These are phyloP conservation scores for Solanum habrochaites DNA, from an alignment of 257 asterid species.

Conservation along the genomic window DNA sequence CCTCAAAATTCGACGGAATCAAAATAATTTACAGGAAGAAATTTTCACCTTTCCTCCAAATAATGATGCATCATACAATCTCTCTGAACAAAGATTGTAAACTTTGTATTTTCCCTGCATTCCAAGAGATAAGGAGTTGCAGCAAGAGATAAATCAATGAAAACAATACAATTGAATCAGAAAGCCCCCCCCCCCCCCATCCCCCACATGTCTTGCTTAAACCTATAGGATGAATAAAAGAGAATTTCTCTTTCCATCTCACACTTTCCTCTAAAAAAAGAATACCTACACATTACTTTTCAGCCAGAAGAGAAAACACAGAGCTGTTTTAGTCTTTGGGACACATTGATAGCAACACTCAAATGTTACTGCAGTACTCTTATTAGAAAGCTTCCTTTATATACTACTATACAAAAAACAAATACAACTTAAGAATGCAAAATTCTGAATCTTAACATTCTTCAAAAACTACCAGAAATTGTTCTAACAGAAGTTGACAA, in stretches of 20 bases:
- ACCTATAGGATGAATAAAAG: not conserved
- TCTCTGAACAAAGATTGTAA: conserved; percentile 96
- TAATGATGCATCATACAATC: conserved; percentile 85
- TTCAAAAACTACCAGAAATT: not conserved
- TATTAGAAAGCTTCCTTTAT: not conserved
- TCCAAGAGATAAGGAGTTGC: not conserved
- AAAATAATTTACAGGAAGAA: not conserved
- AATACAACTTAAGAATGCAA: not conserved
- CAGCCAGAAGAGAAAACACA: not conserved
- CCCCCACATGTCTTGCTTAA: not conserved
- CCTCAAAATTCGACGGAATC: not conserved
- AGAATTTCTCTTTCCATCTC: not conserved
- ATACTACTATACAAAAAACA: not conserved
- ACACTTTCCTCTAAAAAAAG: not conserved
- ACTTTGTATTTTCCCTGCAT: conserved; percentile 92
- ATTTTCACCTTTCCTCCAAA: conserved; percentile 85
- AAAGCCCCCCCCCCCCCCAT: not conserved
- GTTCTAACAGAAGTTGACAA: not conserved
- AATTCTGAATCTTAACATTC: not conserved
- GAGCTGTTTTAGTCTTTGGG: not conserved
- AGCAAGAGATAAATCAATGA: not conserved
- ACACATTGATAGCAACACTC: conserved; percentile 28
- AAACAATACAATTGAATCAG: not conserved
- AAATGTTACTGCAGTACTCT: not conserved
- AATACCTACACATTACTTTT: not conserved